Conservation (phyloP, 202 grass and related monocot species). For the Alloteropsis angusta region DNA sequence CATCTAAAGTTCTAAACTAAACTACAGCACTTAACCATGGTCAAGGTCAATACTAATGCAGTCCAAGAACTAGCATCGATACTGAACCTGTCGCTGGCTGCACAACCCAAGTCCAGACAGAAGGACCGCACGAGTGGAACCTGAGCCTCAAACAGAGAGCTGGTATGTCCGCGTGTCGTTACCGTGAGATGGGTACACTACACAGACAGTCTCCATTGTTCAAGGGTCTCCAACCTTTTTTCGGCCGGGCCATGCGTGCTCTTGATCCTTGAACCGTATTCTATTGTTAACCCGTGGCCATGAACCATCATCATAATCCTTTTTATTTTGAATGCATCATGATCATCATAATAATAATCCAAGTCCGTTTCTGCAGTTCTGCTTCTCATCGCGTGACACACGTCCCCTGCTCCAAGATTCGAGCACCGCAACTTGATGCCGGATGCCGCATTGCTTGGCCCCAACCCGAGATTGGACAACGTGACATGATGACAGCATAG, state of each 20-base stretch:
- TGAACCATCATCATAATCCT: too few species aligned
- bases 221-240: conserved; percentile 6
- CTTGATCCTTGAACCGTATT: conserved; percentile 23
- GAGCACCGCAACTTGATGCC: not conserved
- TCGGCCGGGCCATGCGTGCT: not conserved
- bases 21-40: not conserved
- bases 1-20: not conserved
- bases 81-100: conserved; percentile 24
- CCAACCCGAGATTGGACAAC: not conserved
- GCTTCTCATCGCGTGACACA: conserved; percentile 13
- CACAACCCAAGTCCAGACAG: not conserved
- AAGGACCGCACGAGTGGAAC: conserved; percentile 27
- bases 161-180: conserved; percentile 7
- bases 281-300: not conserved
- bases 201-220: conserved; percentile 28
- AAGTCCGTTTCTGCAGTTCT: not conserved
- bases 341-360: not conserved
- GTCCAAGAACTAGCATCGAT: not conserved
- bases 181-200: not conserved
- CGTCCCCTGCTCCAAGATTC: not conserved
- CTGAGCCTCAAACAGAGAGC: conserved; percentile 16
- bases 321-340: too few species aligned
- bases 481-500: conserved; percentile 16
- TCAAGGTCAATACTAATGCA: not conserved
- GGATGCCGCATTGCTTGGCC: not conserved